Percentiles rank a stretch among this genome's conserved stretches.
phyloP scores from a whole-genome alignment of 768 basidiomycete species.

The Nidularia sp. region DNA sequence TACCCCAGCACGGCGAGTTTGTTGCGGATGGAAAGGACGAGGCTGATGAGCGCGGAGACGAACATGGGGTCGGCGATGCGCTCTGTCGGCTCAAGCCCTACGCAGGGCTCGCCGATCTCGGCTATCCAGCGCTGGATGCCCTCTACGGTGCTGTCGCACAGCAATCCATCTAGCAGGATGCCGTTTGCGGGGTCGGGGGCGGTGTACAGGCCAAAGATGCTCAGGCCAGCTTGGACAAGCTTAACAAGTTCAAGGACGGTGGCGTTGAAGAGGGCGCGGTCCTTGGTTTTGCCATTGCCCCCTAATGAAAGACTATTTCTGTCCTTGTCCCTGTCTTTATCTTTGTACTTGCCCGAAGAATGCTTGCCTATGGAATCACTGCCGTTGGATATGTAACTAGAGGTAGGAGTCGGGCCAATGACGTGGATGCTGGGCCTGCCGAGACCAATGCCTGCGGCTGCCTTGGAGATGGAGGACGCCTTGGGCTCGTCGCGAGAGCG shows the following conservation, averaged over 20 bases:
- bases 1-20: conserved; percentile 59
- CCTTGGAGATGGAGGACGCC: conserved; percentile 10
- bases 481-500: conserved; percentile 2
- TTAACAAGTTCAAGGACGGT: conserved; percentile 77
- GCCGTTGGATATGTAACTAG: neutral
- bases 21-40: conserved; percentile 65
- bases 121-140: conserved; percentile 67
- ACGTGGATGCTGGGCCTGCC: conserved; percentile 3
- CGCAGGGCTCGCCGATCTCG: conserved; percentile 57
- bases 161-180: conserved; percentile 52
- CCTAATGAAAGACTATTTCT: neutral
- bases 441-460: conserved; percentile 10
- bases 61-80: conserved; percentile 70
- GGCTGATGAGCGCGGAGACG: conserved; percentile 65
- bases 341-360: conserved; percentile 7
- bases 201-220: conserved; percentile 63
- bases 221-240: conserved; percentile 66
- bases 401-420: conserved; percentile 9
- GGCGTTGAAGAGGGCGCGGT: conserved; percentile 45
- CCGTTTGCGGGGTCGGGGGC: conserved; percentile 5
- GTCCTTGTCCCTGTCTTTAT: conserved; percentile 2
- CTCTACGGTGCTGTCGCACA: conserved; percentile 75
- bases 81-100: conserved; percentile 70
- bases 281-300: conserved; percentile 21
- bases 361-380: neutral